These are phyloP conservation scores for Collybia sordida DNA, from an alignment of 768 basidiomycete genomes.

Conservation along the genomic window DNA sequence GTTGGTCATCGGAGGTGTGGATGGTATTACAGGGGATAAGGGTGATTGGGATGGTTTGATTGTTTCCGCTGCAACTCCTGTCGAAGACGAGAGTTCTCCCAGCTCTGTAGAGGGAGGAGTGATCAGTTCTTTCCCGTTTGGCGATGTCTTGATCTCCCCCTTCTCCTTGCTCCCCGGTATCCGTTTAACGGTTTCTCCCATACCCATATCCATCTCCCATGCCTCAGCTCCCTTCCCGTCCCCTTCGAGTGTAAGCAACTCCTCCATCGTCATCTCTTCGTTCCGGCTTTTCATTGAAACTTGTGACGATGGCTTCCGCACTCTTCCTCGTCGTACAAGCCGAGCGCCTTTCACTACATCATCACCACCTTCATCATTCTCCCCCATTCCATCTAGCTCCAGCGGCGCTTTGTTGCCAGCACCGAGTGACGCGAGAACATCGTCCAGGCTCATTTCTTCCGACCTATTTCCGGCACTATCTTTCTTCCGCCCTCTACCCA, in stretches of 20 bases:
- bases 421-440: slow-evolving; percentile 5
- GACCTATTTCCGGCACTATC: not conserved
- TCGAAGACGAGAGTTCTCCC: not conserved
- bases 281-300: not conserved
- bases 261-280: slow-evolving; percentile 17
- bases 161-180: not conserved
- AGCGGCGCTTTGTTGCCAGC: not conserved
- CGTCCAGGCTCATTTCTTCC: slow-evolving; percentile 16
- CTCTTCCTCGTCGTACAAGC: no score
- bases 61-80: no score
- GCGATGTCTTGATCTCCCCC: not conserved
- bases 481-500: slow-evolving; percentile 1
- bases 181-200: slow-evolving; percentile 12
- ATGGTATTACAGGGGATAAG: no score
- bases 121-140: no score
- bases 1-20: no score
- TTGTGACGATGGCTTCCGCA: no score
- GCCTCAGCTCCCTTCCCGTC: slow-evolving; percentile 9
- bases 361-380: not conserved
- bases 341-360: not conserved
- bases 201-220: slow-evolving; percentile 10
- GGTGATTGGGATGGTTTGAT: no score
- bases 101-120: not conserved
- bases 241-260: slow-evolving; percentile 11
- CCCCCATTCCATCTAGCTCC: not conserved